Percentiles rank a stretch among this genome's conserved stretches.
Evolutionary conservation across 2,329 filamentous ascomycete genomes (phyloP).

Genomic region (Phaeomoniella chlamydospora): DNA sequence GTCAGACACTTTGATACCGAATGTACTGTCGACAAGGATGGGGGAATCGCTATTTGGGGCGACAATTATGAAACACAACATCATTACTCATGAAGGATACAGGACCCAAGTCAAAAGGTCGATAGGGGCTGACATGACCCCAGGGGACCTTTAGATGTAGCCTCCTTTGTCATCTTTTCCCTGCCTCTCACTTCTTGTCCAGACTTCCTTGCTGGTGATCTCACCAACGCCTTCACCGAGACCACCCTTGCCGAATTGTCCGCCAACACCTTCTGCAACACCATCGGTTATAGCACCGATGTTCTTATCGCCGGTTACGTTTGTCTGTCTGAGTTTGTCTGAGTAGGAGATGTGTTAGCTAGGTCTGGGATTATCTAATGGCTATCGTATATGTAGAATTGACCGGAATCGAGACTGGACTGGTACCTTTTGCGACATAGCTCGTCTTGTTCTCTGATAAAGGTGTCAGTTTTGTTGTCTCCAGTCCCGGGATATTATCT

Average conservation of each 20-base stretch:
- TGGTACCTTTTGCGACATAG: conserved; percentile 54
- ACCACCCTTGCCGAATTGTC: conserved; percentile 55
- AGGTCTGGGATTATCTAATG: too few relatives aligned
- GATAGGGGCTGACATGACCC: too few relatives aligned
- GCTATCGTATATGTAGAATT: too few relatives aligned
- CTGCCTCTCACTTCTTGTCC: conserved; percentile 14
- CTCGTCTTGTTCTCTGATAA: conserved; percentile 66
- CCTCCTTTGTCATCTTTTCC: conserved; percentile 38
- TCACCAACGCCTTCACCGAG: conserved; percentile 22
- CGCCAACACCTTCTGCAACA: conserved; percentile 45
- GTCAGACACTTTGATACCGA: too few relatives aligned
- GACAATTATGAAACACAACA: too few relatives aligned
- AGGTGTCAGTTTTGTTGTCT: too few relatives aligned
- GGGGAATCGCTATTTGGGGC: too few relatives aligned
- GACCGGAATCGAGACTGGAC: conserved; percentile 11
- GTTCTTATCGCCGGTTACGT: conserved; percentile 52
- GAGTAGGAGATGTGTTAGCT: background rate
- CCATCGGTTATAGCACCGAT: conserved; percentile 56
- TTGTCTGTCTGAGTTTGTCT: conserved; percentile 56
- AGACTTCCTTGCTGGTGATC: conserved; percentile 13
- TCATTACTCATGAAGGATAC: too few relatives aligned
- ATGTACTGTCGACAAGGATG: too few relatives aligned
- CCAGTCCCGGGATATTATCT: too few relatives aligned
- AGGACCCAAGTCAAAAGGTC: too few relatives aligned
- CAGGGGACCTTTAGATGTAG: conserved; percentile 1